A percentile compares a stretch with the other conserved stretches of the same genome.
Evolutionary conservation across 495 filamentous ascomycete genomes (phyloP).

Genomic region (Aspergillus leporis): DNA sequence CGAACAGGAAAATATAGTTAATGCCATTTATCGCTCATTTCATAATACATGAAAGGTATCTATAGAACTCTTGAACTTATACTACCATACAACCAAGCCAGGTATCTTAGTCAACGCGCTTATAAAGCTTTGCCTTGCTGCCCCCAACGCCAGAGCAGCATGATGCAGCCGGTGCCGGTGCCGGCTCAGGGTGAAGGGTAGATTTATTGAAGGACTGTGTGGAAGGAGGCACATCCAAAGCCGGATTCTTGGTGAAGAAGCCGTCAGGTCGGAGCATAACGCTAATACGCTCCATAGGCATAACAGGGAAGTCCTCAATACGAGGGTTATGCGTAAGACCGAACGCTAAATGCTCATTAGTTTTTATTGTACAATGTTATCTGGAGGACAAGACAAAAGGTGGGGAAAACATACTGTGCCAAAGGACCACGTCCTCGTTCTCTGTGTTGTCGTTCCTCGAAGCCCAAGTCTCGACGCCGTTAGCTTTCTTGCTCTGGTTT

Average conservation of each 20-base stretch:
- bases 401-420: slow-evolving; percentile 43
- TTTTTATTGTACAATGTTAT: background rate
- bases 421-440: slow-evolving; percentile 58
- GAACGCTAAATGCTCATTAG: slow-evolving; percentile 43
- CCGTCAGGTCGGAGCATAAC: slow-evolving; percentile 69
- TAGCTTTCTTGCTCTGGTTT: slow-evolving; percentile 72
- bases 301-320: slow-evolving; percentile 65
- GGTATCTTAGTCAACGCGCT: slow-evolving; percentile 31
- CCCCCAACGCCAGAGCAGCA: slow-evolving; percentile 29
- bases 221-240: slow-evolving; percentile 67
- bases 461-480: slow-evolving; percentile 57
- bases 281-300: slow-evolving; percentile 63
- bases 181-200: slow-evolving; percentile 31
- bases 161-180: slow-evolving; percentile 14
- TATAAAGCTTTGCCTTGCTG: slow-evolving; percentile 40
- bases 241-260: slow-evolving; percentile 75
- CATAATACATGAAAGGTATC: background rate
- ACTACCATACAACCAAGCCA: background rate
- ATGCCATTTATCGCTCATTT: slow-evolving; percentile 1
- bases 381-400: background rate
- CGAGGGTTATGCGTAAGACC: slow-evolving; percentile 63
- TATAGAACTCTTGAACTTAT: background rate
- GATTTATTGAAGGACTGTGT: slow-evolving; percentile 44
- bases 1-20: background rate
- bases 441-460: slow-evolving; percentile 49